Percentiles rank a stretch among this genome's conserved stretches.
Evolutionary conservation across 1,284 basidiomycete genomes (phyloP).

Genomic region (Malassezia restricta): DNA sequence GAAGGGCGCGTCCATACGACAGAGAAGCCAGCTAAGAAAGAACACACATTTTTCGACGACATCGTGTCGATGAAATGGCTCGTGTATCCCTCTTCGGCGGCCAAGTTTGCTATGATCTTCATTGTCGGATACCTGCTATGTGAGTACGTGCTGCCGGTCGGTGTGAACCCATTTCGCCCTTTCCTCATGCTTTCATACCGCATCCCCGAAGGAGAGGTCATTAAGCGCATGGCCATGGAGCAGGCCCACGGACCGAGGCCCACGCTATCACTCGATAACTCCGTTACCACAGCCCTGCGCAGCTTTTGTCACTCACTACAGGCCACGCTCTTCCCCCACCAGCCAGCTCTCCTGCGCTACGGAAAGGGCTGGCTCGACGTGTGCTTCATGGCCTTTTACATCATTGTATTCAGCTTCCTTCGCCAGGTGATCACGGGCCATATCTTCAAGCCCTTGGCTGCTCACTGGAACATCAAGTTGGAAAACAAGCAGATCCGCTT

Average conservation of each 20-base stretch:
- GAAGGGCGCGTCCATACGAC: not conserved
- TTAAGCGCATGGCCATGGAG: slow-evolving; percentile 47
- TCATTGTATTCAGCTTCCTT: slow-evolving; percentile 82
- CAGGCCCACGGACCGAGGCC: slow-evolving; percentile 11
- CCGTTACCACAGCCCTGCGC: slow-evolving; percentile 14
- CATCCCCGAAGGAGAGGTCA: slow-evolving; percentile 49
- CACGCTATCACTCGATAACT: slow-evolving; percentile 3
- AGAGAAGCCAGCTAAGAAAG: not conserved
- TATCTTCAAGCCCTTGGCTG: slow-evolving; percentile 60
- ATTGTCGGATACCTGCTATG: slow-evolving; percentile 63
- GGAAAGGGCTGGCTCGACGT: slow-evolving; percentile 53
- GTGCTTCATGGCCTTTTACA: slow-evolving; percentile 69
- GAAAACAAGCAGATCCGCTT: slow-evolving; percentile 36
- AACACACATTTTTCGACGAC: not conserved
- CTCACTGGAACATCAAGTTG: slow-evolving; percentile 39
- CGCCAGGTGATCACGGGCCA: slow-evolving; percentile 66
- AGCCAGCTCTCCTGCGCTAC: slow-evolving; percentile 21
- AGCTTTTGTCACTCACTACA: slow-evolving; percentile 15
- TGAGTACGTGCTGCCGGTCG: slow-evolving; percentile 51
- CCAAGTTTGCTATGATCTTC: slow-evolving; percentile 57
- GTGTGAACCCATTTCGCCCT: slow-evolving; percentile 62
- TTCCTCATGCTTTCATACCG: slow-evolving; percentile 67
- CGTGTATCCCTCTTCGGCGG: slow-evolving; percentile 28
- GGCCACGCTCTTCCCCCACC: slow-evolving; percentile 17
- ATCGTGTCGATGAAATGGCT: slow-evolving; percentile 26